Percentiles rank a stretch among this genome's conserved stretches.
Evolutionary conservation across 2,329 filamentous ascomycete species (phyloP).

Genomic region (Diaporthe sp.): DNA sequence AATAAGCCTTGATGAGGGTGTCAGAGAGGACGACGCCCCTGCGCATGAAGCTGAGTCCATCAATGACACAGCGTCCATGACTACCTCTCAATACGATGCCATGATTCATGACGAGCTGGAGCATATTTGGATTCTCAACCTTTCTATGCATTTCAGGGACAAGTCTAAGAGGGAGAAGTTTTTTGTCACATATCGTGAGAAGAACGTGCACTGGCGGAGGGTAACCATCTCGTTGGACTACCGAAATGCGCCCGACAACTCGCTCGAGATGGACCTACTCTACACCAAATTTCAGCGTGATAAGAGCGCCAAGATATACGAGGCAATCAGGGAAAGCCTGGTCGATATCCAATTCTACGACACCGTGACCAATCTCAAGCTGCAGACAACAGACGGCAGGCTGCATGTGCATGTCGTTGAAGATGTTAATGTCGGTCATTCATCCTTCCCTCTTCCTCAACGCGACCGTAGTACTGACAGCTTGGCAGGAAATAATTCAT

Average conservation of each 20-base stretch:
- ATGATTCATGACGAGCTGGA: slow-evolving; percentile 86
- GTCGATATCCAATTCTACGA: slow-evolving; percentile 96
- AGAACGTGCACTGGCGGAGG: slow-evolving; percentile 82
- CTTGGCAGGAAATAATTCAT: slow-evolving; percentile 80
- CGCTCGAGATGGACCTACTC: slow-evolving; percentile 86
- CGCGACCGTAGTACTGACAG: slow-evolving; percentile 17
- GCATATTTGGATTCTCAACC: slow-evolving; percentile 91
- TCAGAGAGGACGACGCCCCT: slow-evolving; percentile 38
- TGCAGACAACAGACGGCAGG: slow-evolving; percentile 88
- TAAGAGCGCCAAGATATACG: slow-evolving; percentile 93
- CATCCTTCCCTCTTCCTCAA: slow-evolving; percentile 15
- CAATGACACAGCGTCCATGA: slow-evolving; percentile 61
- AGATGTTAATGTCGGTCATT: slow-evolving; percentile 78
- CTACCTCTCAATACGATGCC: slow-evolving; percentile 69
- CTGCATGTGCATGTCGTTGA: slow-evolving; percentile 98
- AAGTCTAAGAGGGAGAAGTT: slow-evolving; percentile 95
- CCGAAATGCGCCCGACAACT: slow-evolving; percentile 81
- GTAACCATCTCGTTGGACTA: slow-evolving; percentile 97
- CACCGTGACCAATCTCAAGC: slow-evolving; percentile 94
- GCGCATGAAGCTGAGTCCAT: slow-evolving; percentile 49
- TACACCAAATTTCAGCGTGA: slow-evolving; percentile 86
- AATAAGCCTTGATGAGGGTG: slow-evolving; percentile 39
- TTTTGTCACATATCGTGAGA: slow-evolving; percentile 93
- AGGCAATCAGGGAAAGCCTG: slow-evolving; percentile 91
- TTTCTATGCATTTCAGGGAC: slow-evolving; percentile 98